phyloP scores from a whole-genome alignment of 805 yeast species.

The Tetrapisispora iriomotensis region DNA sequence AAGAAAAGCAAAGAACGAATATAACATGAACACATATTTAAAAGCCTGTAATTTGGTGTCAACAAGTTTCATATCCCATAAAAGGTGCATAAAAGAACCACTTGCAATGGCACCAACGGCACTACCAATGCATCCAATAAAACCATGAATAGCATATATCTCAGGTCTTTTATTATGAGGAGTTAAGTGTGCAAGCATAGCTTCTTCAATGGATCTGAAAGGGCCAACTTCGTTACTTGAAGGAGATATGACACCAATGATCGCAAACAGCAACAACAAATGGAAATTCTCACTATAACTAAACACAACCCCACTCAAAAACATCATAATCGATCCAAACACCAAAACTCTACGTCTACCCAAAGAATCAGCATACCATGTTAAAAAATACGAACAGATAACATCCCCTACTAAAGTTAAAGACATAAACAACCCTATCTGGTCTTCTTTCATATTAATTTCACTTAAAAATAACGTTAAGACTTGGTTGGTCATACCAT shows the following conservation, averaged over 20 bases:
- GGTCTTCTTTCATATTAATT: constrained; percentile 43
- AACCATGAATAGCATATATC: constrained; percentile 64
- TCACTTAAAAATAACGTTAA: constrained; percentile 55
- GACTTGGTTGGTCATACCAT: constrained; percentile 72
- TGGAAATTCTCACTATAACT: constrained; percentile 44
- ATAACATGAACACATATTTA: constrained; percentile 45
- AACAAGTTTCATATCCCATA: constrained; percentile 30
- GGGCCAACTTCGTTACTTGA: constrained; percentile 90
- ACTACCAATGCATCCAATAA: constrained; percentile 59
- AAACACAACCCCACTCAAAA: constrained; percentile 55
- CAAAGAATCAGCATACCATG: constrained; percentile 66
- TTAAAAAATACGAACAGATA: constrained; percentile 52
- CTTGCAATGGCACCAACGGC: constrained; percentile 61
- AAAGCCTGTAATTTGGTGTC: constrained; percentile 37
- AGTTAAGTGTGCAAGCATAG: constrained; percentile 71
- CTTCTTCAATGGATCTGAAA: constrained; percentile 76
- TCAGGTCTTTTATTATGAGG: constrained; percentile 56
- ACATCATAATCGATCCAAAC: constrained; percentile 59
- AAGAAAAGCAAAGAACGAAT: constrained; percentile 43
- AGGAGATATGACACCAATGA: constrained; percentile 79
- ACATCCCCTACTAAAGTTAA: constrained; percentile 75
- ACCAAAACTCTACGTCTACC: constrained; percentile 61
- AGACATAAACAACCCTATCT: constrained; percentile 75
- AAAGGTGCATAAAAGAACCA: constrained; percentile 48
- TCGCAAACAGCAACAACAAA: constrained; percentile 57